These are phyloP conservation scores for Pseudogymnoascus sp. DNA, from an alignment of 2,329 filamentous ascomycete species.

Conservation along the genomic window DNA sequence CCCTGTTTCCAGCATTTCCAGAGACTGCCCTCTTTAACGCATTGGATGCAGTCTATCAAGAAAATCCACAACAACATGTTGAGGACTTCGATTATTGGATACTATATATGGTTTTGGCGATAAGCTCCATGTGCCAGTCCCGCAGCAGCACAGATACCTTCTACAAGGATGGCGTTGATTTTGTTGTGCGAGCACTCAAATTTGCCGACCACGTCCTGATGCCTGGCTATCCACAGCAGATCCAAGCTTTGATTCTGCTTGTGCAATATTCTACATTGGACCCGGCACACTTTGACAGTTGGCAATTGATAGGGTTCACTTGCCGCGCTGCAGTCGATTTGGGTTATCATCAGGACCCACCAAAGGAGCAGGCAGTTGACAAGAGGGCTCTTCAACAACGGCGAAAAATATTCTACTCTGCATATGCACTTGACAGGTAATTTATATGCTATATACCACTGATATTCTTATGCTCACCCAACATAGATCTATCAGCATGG, in stretches of 20 bases:
- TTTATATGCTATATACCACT: constrained; percentile 22
- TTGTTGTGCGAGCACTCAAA: constrained; percentile 59
- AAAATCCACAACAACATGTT: constrained; percentile 47
- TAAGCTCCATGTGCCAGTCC: constrained; percentile 70
- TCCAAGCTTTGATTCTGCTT: constrained; percentile 79
- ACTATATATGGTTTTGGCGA: constrained; percentile 82
- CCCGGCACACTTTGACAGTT: constrained; percentile 85
- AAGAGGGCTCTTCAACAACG: constrained; percentile 68
- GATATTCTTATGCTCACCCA: constrained; percentile 16
- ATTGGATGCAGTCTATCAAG: constrained; percentile 75
- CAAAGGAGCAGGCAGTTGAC: constrained; percentile 60
- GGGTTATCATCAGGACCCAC: constrained; percentile 87
- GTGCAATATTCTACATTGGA: constrained; percentile 88
- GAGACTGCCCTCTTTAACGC: constrained; percentile 72
- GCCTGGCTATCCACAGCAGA: constrained; percentile 76
- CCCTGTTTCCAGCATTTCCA: constrained; percentile 74
- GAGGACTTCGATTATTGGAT: constrained; percentile 73
- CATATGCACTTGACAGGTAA: constrained; percentile 82
- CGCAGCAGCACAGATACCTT: constrained; percentile 60
- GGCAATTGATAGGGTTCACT: constrained; percentile 88
- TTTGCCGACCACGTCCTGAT: constrained; percentile 77
- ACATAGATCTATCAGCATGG: constrained; percentile 74
- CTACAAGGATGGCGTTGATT: constrained; percentile 51
- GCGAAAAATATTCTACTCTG: constrained; percentile 80
- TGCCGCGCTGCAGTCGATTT: constrained; percentile 82